Base-by-base conservation (phyloP, 208 protist genomes). In the Acanthamoeba triangularis region DNA sequence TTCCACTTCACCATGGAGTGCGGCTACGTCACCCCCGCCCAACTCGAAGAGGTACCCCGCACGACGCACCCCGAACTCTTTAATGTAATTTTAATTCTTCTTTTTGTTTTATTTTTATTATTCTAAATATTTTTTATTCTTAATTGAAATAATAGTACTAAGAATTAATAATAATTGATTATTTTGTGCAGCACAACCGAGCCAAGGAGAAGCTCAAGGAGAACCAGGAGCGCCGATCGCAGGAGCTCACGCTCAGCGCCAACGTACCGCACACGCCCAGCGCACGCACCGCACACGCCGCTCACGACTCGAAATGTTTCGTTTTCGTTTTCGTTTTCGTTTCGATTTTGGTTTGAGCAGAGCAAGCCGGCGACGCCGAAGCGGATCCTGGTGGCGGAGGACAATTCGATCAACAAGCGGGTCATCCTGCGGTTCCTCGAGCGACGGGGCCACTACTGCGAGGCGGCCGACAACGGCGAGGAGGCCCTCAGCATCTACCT, bases 391-490 rank as follows among this genome's bases (percentile, higher is more conserved):
- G 69, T 78, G 37, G 69, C 69, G 20, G 69, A 78, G 37, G 69
- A 78, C 69, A 78, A 78, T n/a, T 49, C n/a, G 10, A 78, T 78
- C 69, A 78, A 78, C 37, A 78, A 47, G 69, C 69, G 69, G 20
- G 69, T 78, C 35, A 78, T 78, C 69, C 13, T 47, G 37, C 69
- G 69, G 13, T 78, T 78, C 69, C 69, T 78, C 16, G 35, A 78
- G 37, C 69, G 69, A 10, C 69, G 69, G 4, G 69, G 69, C 28
- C 69, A 78, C 69, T 47, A 78, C 37, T 78, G 69, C 69, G 69
- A 78, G 69, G 69, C 69, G 3, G 69, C 69, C n/a, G 69, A 78
- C 69, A 78, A 78, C 37, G 69, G 69, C 28, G 69, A 78, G 20
- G 69, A 78, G 37, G 69, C 69, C 30, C n/a, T 78, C 37, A 25